These are phyloP conservation scores for Talaromyces nanjingensis DNA, from an alignment of 495 filamentous ascomycete genomes.

Conservation along the genomic window DNA sequence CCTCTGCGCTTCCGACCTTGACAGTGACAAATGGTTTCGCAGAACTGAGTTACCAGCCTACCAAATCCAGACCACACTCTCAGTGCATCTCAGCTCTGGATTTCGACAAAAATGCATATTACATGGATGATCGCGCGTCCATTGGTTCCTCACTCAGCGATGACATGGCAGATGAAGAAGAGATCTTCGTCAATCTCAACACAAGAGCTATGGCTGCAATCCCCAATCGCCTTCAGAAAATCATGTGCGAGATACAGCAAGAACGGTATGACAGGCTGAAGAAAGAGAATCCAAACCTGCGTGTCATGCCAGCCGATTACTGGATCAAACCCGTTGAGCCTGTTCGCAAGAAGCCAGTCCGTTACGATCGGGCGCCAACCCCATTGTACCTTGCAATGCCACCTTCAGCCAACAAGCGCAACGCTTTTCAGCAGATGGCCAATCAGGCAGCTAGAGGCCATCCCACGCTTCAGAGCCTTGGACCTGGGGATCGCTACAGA, in stretches of 20 bases:
- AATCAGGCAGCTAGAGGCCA: not conserved
- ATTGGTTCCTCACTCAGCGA: constrained; percentile 3
- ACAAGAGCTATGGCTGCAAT: constrained; percentile 16
- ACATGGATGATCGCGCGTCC: not conserved
- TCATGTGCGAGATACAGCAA: constrained; percentile 20
- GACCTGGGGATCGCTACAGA: constrained; percentile 2
- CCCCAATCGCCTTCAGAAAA: constrained; percentile 18
- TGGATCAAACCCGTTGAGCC: constrained; percentile 8
- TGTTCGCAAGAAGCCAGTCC: not conserved
- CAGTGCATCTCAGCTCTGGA: not conserved
- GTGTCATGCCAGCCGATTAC: constrained; percentile 9
- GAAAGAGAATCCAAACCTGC: constrained; percentile 1
- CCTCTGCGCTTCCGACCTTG: not conserved
- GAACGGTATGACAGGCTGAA: constrained; percentile 16
- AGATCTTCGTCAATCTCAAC: constrained; percentile 21
- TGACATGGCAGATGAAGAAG: constrained; percentile 16
- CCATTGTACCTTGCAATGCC: constrained; percentile 5
- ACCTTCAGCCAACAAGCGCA: not conserved
- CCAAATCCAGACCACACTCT: not conserved
- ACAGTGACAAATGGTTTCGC: not conserved
- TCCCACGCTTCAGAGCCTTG: not conserved
- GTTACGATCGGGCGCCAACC: not conserved
- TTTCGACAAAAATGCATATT: not conserved
- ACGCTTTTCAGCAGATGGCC: not conserved
- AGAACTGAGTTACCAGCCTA: not conserved